Conservation (phyloP, 2,329 filamentous ascomycete species). For the Thielaviopsis ethacetica region DNA sequence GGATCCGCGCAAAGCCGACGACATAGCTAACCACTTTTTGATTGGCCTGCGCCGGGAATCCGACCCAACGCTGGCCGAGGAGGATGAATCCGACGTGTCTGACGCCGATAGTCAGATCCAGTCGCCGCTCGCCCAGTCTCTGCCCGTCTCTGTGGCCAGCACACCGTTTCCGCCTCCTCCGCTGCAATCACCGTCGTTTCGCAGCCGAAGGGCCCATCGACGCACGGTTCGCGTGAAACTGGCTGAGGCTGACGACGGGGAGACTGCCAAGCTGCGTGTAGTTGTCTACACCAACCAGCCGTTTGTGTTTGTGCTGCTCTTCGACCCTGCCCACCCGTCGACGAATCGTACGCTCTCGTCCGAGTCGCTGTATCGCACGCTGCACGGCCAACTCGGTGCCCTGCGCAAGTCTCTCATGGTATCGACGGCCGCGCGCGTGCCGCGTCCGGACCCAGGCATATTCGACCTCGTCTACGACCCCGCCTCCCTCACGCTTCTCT, state of each 20-base stretch:
- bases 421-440: slow-evolving; percentile 41
- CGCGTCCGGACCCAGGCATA: slow-evolving; percentile 32
- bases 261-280: slow-evolving; percentile 40
- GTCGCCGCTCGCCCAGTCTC: slow-evolving; percentile 33
- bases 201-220: slow-evolving; percentile 11
- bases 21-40: slow-evolving; percentile 35
- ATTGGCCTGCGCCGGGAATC: slow-evolving; percentile 53
- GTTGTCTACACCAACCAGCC: slow-evolving; percentile 59
- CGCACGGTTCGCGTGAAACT: slow-evolving; percentile 18
- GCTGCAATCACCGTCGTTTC: slow-evolving; percentile 12
- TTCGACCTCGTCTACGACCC: slow-evolving; percentile 49
- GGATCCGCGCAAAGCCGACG: slow-evolving; percentile 7
- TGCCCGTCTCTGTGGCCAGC: not conserved
- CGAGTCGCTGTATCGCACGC: slow-evolving; percentile 38
- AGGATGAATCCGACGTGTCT: slow-evolving; percentile 19
- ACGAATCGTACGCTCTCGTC: slow-evolving; percentile 41
- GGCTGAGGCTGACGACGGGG: slow-evolving; percentile 24
- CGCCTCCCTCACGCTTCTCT: slow-evolving; percentile 36
- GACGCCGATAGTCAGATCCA: slow-evolving; percentile 39
- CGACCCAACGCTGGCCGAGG: slow-evolving; percentile 26
- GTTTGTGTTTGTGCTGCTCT: slow-evolving; percentile 65
- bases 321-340: slow-evolving; percentile 35
- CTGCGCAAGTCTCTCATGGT: slow-evolving; percentile 38
- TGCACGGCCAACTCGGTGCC: slow-evolving; percentile 44
- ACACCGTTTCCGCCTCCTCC: not conserved